A percentile compares a stretch with the other conserved stretches of the same genome.
Conservation (phyloP, 1,139 yeast species). For the Lizanozyma gosingica region DNA sequence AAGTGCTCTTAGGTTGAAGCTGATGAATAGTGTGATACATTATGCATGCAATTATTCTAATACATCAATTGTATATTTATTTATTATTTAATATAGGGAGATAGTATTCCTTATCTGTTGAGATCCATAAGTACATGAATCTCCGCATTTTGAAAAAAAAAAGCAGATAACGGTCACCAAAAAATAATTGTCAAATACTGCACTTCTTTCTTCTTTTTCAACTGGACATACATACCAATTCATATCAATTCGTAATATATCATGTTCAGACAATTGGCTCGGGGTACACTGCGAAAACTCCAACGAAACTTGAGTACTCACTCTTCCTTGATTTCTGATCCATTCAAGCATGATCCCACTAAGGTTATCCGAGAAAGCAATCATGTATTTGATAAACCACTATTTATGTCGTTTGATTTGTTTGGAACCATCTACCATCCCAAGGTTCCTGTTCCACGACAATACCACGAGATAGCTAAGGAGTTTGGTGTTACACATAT, state of each 20-base stretch:
- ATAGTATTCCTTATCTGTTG: too few species aligned
- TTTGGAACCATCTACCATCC: slow-evolving; percentile 60
- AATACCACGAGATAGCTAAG: slow-evolving; percentile 40
- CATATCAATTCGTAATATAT: too few species aligned
- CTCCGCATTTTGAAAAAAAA: too few species aligned
- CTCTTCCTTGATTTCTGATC: background rate
- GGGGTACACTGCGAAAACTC: background rate
- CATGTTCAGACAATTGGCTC: background rate
- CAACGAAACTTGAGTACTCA: background rate
- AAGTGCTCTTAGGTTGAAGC: slow-evolving; percentile 44
- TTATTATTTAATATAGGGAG: too few species aligned
- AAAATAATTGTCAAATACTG: too few species aligned
- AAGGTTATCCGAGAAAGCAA: background rate
- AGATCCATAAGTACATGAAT: too few species aligned
- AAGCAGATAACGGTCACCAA: too few species aligned
- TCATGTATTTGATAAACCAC: slow-evolving; percentile 22
- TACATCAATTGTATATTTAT: slow-evolving; percentile 1
- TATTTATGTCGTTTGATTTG: slow-evolving; percentile 54
- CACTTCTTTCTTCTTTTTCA: too few species aligned
- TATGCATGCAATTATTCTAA: too few species aligned
- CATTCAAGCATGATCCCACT: background rate
- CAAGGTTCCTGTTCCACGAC: slow-evolving; percentile 40
- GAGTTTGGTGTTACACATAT: slow-evolving; percentile 31
- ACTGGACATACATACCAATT: too few species aligned
- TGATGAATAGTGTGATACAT: too few species aligned